Percentiles rank a stretch among this genome's conserved stretches.
These are phyloP conservation scores for Lentinula sp. DNA, from an alignment of 768 basidiomycete genomes.

Conservation along the genomic window DNA sequence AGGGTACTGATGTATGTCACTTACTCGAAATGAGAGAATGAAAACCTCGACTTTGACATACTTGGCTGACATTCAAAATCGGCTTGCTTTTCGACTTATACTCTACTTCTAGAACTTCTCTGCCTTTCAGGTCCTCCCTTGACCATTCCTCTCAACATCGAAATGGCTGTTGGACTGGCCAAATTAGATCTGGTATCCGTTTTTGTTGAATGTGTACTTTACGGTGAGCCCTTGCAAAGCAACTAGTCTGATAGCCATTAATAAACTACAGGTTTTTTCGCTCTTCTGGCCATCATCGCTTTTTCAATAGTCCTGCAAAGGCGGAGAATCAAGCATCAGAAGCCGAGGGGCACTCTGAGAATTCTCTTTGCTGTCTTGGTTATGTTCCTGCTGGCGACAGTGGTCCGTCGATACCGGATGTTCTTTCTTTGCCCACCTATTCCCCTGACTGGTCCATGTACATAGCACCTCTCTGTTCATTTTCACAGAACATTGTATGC, in stretches of 20 bases:
- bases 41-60: neutral
- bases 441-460: neutral
- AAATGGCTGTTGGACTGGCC: neutral
- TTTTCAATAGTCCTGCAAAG: neutral
- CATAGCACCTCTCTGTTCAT: neutral
- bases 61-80: neutral
- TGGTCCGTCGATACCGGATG: neutral
- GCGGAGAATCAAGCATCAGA: neutral
- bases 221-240: neutral
- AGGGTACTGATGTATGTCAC: neutral
- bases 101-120: neutral
- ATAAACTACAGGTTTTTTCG: neutral
- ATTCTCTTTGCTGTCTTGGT: neutral
- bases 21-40: neutral
- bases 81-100: neutral
- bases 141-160: neutral
- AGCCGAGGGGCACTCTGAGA: neutral
- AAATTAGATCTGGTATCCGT: neutral
- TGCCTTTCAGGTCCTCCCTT: neutral
- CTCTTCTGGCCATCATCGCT: neutral
- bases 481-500: neutral
- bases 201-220: slow-evolving; percentile 2
- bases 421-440: neutral
- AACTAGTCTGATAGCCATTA: neutral
- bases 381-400: neutral